phyloP scores from a whole-genome alignment of 345 rosid species.

The Eucalyptus camaldulensis region DNA sequence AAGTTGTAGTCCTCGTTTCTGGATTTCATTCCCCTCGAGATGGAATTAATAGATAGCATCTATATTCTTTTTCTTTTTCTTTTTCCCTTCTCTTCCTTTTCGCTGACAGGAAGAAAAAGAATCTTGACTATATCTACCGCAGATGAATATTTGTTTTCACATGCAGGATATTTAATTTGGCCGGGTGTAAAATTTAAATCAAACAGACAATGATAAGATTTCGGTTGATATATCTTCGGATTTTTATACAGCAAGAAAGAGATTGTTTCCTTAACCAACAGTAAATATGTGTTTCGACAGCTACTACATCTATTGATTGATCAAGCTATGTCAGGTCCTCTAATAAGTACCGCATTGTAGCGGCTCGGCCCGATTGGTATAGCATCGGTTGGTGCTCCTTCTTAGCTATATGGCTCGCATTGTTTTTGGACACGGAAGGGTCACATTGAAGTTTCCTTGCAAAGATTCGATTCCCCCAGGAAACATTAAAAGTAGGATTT shows the following conservation, averaged over 20 bases:
- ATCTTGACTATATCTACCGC: neutral
- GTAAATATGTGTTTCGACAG: neutral
- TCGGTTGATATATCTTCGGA: neutral
- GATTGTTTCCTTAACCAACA: neutral
- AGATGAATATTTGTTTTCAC: neutral
- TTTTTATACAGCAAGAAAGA: neutral
- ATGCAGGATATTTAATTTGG: neutral
- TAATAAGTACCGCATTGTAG: neutral
- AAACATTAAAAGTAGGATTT: neutral
- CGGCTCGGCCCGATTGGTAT: neutral
- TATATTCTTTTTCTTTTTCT: too few relatives aligned
- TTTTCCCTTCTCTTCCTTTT: neutral
- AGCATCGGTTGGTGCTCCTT: neutral
- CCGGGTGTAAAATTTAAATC: neutral
- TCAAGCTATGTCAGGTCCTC: fast-evolving
- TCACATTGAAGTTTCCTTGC: neutral
- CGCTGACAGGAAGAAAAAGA: neutral
- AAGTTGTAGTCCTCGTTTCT: neutral
- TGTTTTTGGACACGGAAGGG: neutral
- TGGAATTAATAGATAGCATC: neutral
- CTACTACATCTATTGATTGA: neutral
- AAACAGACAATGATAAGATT: neutral
- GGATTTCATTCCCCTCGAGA: neutral
- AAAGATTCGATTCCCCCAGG: neutral
- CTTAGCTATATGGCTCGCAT: neutral